Evolutionary conservation across 2,329 filamentous ascomycete species (phyloP).

Genomic region (Fusarium sororula): DNA sequence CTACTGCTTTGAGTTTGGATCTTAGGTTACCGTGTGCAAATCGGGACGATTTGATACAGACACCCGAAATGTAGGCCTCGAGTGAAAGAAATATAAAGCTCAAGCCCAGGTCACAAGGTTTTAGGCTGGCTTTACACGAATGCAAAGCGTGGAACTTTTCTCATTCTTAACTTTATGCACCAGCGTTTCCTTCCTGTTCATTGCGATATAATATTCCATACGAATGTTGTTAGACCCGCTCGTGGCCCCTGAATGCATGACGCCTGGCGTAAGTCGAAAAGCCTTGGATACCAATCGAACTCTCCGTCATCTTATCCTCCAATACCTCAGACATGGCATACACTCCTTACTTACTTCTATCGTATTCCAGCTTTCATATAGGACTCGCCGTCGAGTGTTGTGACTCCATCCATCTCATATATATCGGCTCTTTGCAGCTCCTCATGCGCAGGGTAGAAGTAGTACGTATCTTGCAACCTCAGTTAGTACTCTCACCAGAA

Average conservation of each 20-base stretch:
- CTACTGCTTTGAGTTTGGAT: neutral
- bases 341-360: neutral
- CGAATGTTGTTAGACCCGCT: fast-evolving
- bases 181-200: fast-evolving
- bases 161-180: fast-evolving
- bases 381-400: neutral
- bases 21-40: neutral
- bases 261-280: neutral
- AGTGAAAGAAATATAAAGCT: neutral
- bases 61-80: neutral
- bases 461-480: neutral
- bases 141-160: neutral
- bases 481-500: neutral
- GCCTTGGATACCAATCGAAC: too few species aligned
- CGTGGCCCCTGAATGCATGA: neutral
- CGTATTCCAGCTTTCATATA: neutral
- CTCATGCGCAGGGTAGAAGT: conserved; percentile 1
- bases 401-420: conserved; percentile 1
- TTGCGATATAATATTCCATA: neutral
- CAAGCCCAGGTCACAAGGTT: neutral
- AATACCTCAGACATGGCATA: fast-evolving
- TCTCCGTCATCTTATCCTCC: neutral
- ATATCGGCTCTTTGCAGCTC: neutral
- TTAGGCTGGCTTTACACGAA: neutral
- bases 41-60: too few species aligned